A percentile compares a stretch with the other conserved stretches of the same genome.
These are phyloP conservation scores for Rhodomyrtus tomentosa DNA, from an alignment of 345 rosid species.

Conservation along the genomic window DNA sequence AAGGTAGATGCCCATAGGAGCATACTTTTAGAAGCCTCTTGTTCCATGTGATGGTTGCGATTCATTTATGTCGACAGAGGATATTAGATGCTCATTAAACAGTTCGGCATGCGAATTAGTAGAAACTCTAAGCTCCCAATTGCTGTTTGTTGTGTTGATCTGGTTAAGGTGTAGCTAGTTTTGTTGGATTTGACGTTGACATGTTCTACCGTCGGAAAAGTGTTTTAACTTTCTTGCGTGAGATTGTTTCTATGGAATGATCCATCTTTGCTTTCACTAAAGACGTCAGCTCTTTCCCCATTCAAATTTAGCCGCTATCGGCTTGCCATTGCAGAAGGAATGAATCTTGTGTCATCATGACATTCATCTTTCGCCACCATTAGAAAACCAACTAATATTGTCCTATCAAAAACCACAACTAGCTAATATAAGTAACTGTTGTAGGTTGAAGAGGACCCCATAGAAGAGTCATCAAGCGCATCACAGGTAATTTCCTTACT, in stretches of 20 bases:
- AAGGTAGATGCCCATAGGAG: not conserved
- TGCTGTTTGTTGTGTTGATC: not conserved
- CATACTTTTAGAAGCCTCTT: not conserved
- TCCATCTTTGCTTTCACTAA: not conserved
- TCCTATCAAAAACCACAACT: not conserved
- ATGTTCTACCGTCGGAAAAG: not conserved
- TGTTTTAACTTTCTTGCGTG: not conserved
- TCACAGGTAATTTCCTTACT: constrained; percentile 20
- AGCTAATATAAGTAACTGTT: not conserved
- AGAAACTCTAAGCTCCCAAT: not conserved
- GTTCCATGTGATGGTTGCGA: not conserved
- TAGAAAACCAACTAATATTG: not conserved
- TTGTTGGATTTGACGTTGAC: not conserved
- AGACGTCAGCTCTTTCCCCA: not conserved
- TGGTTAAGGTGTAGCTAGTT: not conserved
- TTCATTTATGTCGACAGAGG: not conserved
- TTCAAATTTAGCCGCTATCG: not conserved
- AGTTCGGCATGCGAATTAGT: not conserved
- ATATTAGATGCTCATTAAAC: not conserved
- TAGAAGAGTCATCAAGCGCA: constrained; percentile 35
- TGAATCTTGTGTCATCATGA: not conserved
- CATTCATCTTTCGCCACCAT: not conserved
- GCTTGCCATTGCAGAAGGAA: not conserved
- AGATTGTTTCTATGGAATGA: not conserved
- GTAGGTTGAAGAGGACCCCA: constrained; percentile 38